Base-by-base conservation (phyloP, 148 eudicot genomes). In the Diospyros lotus region DNA sequence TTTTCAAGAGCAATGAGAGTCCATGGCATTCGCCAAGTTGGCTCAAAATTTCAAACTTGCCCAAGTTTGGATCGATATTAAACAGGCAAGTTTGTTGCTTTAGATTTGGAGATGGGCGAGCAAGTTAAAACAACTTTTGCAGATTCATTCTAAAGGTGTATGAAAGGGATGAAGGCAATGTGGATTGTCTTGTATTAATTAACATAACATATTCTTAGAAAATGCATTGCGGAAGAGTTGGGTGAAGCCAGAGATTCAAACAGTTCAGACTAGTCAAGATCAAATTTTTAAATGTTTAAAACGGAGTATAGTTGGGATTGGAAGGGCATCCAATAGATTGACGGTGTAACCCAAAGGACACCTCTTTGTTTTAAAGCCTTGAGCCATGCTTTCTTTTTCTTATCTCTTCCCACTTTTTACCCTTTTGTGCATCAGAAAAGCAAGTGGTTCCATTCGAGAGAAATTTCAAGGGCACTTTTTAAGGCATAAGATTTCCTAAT, bases 21-120 rank as follows among this genome's bases (percentile, higher is more conserved):
- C 28, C 56, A 53, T 6, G 3, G 12, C 56, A 53, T 53, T 0
- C 2, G 56, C 56, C 0, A 11, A 56, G 11, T 66, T 15, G 11
- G 69, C 44, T 68, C 9, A 48, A 13, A 48, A 73, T 62, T 62
- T 58, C 58, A 48, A 73, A 73, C 59, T 73, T 73, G 76, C 46
- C 38, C 41, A 50, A 48, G 18, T 73, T 50, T 45, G 76, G 13
- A 28, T 13, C 11, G 46, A 43, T 48, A 40, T 73, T 62, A 40
- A 28, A 51, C 44, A 43, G 13, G 14, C 76, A 73, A 73, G 67
- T 59, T 73, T 60, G 39, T 44, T 73, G 11, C 66, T 55, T 55
- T 55, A 9, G 12, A 5, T 66, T 14, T n/a, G 6, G 6, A 13
- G 9, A n/a, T 66, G 3, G 9, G 1, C 4, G 12, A n/a, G 44